These are phyloP conservation scores for Spatholobus suberectus DNA, from an alignment of 306 rosid species.

Conservation along the genomic window DNA sequence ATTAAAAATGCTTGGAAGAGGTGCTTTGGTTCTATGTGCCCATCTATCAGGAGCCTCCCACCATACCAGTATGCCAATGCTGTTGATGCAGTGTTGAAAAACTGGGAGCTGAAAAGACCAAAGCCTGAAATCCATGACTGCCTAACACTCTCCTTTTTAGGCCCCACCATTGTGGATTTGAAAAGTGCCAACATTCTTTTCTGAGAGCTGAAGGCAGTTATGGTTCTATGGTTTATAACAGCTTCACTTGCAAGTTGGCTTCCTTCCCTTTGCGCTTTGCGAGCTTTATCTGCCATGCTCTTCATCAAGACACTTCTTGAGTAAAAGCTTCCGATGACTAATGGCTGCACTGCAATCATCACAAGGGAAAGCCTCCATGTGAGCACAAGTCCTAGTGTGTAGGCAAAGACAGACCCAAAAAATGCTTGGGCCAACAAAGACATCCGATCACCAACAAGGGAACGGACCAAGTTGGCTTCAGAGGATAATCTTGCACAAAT, in stretches of 20 bases:
- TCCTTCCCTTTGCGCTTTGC: constrained; percentile 80
- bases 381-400: constrained; percentile 68
- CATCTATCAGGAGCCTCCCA: constrained; percentile 66
- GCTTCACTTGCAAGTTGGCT: constrained; percentile 95
- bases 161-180: constrained; percentile 64
- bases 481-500: constrained; percentile 82
- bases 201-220: constrained; percentile 87
- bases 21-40: constrained; percentile 55
- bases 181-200: constrained; percentile 77
- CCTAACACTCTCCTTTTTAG: constrained; percentile 72
- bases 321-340: constrained; percentile 90
- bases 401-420: constrained; percentile 76
- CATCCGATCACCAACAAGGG: constrained; percentile 86
- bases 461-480: constrained; percentile 83
- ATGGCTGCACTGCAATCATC: constrained; percentile 89
- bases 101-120: constrained; percentile 86
- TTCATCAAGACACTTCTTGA: constrained; percentile 86
- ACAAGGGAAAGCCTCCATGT: constrained; percentile 88
- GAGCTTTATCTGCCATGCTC: constrained; percentile 70
- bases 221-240: constrained; percentile 82
- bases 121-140: constrained; percentile 88
- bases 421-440: constrained; percentile 79
- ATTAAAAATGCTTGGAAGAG: constrained; percentile 89
- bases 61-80: constrained; percentile 93
- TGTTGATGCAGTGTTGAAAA: constrained; percentile 80